These are phyloP conservation scores for Backusella westeae DNA, from an alignment of 192 early-diverging fungal genomes.

Conservation along the genomic window DNA sequence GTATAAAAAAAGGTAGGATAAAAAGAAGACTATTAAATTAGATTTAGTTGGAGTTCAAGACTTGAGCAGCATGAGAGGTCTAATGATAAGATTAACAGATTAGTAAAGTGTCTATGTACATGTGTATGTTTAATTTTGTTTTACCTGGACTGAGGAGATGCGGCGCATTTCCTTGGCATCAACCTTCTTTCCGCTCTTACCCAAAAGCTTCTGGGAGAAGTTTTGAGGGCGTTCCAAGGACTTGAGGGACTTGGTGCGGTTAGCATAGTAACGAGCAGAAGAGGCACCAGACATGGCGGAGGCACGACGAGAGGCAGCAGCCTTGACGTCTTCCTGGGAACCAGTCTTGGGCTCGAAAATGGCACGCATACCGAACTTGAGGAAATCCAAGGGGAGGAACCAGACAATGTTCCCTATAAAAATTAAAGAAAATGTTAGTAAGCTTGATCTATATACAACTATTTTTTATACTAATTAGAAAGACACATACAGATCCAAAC, in stretches of 20 bases:
- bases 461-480: too few species aligned
- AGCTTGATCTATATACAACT: too few species aligned
- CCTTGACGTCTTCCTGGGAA: slow-evolving; percentile 22
- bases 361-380: slow-evolving; percentile 71
- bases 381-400: slow-evolving; percentile 74
- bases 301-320: slow-evolving; percentile 18
- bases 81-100: neutral
- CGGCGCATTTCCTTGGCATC: slow-evolving; percentile 69
- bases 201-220: slow-evolving; percentile 34
- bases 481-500: slow-evolving; percentile 62
- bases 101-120: neutral
- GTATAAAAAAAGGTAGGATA: slow-evolving; percentile 5
- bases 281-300: slow-evolving; percentile 34
- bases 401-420: slow-evolving; percentile 59
- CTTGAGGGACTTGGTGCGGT: slow-evolving; percentile 35
- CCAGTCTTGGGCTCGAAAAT: slow-evolving; percentile 55
- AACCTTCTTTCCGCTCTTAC: slow-evolving; percentile 56
- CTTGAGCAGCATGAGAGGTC: slow-evolving; percentile 33
- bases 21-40: neutral
- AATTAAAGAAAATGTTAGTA: too few species aligned
- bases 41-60: slow-evolving; percentile 21
- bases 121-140: neutral
- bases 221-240: slow-evolving; percentile 29
- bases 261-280: slow-evolving; percentile 37
- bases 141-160: slow-evolving; percentile 67